phyloP scores from a whole-genome alignment of 306 rosid genomes.

The Citrullus mucosospermus region DNA sequence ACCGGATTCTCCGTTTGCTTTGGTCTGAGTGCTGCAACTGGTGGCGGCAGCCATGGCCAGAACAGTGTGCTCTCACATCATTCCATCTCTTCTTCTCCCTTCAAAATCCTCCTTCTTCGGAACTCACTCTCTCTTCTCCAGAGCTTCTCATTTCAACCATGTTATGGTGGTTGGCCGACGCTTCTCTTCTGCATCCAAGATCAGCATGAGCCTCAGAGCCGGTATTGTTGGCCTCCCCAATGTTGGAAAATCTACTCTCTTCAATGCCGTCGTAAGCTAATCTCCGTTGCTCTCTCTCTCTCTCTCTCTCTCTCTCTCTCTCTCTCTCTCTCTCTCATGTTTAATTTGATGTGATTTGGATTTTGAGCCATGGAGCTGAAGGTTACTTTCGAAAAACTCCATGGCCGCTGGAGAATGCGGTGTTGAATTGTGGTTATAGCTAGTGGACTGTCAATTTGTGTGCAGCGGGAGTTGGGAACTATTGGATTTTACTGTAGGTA shows the following conservation, averaged over 20 bases:
- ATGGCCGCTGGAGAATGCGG: background rate
- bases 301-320: background rate
- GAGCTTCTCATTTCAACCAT: conserved; percentile 19
- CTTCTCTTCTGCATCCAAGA: conserved; percentile 48
- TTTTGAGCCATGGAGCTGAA: background rate
- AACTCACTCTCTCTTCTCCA: conserved; percentile 22
- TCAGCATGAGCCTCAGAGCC: conserved; percentile 88
- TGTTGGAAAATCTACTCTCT: conserved; percentile 94
- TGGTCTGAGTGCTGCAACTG: background rate
- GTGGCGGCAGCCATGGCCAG: conserved; percentile 36
- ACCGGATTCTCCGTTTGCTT: background rate
- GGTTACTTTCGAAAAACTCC: background rate
- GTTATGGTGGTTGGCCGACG: conserved; percentile 29
- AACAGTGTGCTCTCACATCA: conserved; percentile 29
- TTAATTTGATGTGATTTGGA: background rate
- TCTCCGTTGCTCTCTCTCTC: background rate
- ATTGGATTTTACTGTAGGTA: background rate
- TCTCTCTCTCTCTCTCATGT: background rate
- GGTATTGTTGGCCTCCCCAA: conserved; percentile 98
- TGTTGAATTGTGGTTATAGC: background rate
- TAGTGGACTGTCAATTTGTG: background rate
- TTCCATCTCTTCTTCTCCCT: conserved; percentile 45
- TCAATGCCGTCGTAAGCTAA: conserved; percentile 79
- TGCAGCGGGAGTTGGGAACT: background rate
- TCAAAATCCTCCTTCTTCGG: conserved; percentile 36